phyloP scores from a whole-genome alignment of 164 flowering plant genomes.

The Macadamia integrifolia region DNA sequence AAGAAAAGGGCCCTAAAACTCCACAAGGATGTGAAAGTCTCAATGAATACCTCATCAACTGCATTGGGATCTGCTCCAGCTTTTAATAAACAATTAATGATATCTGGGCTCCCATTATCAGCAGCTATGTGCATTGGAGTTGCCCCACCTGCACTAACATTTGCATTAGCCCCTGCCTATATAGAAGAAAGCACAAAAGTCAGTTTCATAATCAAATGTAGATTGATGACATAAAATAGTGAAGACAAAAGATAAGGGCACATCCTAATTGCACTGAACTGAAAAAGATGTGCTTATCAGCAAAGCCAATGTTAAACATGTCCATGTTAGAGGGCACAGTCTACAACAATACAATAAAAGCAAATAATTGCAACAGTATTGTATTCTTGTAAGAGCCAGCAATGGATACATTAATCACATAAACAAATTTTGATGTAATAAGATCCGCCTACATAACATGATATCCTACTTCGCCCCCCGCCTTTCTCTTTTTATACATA shows the following conservation, averaged over 20 bases:
- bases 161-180: slow-evolving; percentile 84
- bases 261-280: not conserved
- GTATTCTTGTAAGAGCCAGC: not conserved
- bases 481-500: no score
- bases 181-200: slow-evolving; percentile 15
- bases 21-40: not conserved
- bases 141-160: slow-evolving; percentile 84
- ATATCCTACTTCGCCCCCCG: no score
- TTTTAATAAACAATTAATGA: slow-evolving; percentile 63
- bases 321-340: not conserved
- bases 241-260: not conserved
- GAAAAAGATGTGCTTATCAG: not conserved
- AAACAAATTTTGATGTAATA: no score
- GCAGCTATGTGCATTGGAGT: slow-evolving; percentile 95
- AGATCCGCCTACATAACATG: no score
- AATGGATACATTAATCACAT: not conserved
- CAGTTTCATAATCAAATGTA: slow-evolving; percentile 7
- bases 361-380: not conserved
- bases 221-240: not conserved
- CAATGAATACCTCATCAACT: slow-evolving; percentile 62
- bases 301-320: not conserved
- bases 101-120: slow-evolving; percentile 62
- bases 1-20: not conserved
- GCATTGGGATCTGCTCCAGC: slow-evolving; percentile 94
- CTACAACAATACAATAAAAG: not conserved